Evolutionary conservation across 495 filamentous ascomycete species (phyloP), one percentile per base, ranked within the genome.

Genomic region (Staphylotrichum longicolle): DNA sequence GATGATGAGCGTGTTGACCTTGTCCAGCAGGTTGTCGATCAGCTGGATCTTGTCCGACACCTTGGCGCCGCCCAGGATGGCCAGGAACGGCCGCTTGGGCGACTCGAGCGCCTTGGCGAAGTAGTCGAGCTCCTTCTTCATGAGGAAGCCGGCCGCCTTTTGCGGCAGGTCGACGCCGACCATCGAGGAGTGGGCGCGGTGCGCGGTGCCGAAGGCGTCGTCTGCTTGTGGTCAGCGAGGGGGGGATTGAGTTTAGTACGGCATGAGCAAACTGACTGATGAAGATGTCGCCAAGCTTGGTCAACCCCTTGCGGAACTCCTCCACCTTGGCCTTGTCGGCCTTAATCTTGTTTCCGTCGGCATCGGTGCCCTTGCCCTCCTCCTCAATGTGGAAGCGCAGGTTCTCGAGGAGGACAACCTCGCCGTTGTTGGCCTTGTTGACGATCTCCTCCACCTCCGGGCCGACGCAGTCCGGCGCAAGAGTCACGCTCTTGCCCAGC

Each of bases 51-150:
- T 99, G 81, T 99, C 94, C 40, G 91, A 94, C 48, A 99, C 91
- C 85, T 99, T 99, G 68, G 95, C 90, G 63, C 94, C 94, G 63
- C 94, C 94, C 5, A 99, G 88, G 74, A 99, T 98, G 74, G 94
- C 95, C 15, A 99, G 90, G 89, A 99, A 99, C 60, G 95, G 95
- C 33, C 92, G 86, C 80, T 93, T 81, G 42, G 94, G 94, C 66
- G 83, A 84, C 81, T 99, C 94, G 40, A 99, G 89, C 39, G 93
- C 94, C 82, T 96, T 85, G 58, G 94, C 94, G 75, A 99, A 99
- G 86, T 98, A 99, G 71, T 98, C 93, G 51, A 99, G 90, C 77
- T 99, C 94, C 82, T 98, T 99, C 89, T 99, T 99, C 80, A 99
- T 89, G 67, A 99, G 87, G 86, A 96, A 98, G 53, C 94, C 94